These are phyloP conservation scores for Lentinula sp. DNA, from an alignment of 768 basidiomycete species.

Conservation along the genomic window DNA sequence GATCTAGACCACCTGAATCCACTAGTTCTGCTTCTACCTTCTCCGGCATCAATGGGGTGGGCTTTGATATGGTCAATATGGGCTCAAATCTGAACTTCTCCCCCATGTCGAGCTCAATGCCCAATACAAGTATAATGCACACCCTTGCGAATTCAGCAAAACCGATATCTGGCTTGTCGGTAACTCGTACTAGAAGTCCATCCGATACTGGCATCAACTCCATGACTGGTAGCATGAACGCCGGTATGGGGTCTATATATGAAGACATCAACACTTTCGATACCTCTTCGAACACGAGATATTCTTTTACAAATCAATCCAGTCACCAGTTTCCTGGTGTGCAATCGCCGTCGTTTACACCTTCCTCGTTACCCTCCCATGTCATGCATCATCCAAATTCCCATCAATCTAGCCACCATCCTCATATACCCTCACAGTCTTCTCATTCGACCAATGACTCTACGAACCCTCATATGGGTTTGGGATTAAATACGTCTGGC, in stretches of 20 bases:
- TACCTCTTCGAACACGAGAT: conserved; percentile 22
- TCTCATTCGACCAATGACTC: background rate
- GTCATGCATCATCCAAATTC: background rate
- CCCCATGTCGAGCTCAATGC: conserved; percentile 15
- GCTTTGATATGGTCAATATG: conserved; percentile 13
- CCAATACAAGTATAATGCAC: conserved; percentile 27
- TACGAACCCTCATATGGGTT: background rate
- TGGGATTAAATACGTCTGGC: conserved; percentile 1
- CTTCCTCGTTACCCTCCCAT: conserved; percentile 69
- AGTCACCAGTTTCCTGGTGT: conserved; percentile 28
- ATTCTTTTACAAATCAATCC: conserved; percentile 7
- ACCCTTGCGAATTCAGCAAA: conserved; percentile 16
- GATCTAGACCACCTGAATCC: conserved; percentile 65
- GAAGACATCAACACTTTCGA: conserved; percentile 39
- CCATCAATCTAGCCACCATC: background rate
- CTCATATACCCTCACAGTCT: background rate
- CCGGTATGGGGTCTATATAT: conserved; percentile 41
- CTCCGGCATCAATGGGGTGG: conserved; percentile 30
- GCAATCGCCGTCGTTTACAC: conserved; percentile 47
- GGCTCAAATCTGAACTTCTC: conserved; percentile 35
- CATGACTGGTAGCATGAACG: conserved; percentile 15
- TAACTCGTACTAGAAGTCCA: conserved; percentile 41
- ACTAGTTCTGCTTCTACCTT: conserved; percentile 27
- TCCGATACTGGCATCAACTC: background rate
- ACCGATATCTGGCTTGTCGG: conserved; percentile 30